phyloP scores from a whole-genome alignment of 169 alveolate genomes.

The Perkinsus olseni region DNA sequence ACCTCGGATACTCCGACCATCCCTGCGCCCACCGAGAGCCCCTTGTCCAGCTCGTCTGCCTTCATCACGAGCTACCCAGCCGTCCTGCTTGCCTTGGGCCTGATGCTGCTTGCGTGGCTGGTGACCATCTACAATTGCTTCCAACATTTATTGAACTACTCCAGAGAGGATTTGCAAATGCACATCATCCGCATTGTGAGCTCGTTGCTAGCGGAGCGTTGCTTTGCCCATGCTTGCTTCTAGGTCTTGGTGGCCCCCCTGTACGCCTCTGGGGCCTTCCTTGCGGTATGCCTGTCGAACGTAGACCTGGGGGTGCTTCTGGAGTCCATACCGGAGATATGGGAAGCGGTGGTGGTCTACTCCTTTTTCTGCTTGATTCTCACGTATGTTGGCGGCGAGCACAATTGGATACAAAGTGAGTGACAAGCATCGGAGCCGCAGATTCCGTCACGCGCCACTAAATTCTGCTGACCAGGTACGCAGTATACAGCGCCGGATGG shows the following conservation, averaged over 20 bases:
- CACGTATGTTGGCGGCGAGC: not conserved
- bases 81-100: not conserved
- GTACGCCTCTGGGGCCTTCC: not conserved
- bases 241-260: not conserved
- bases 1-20: not conserved
- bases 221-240: not conserved
- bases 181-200: not conserved
- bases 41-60: not conserved
- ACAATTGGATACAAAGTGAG: not conserved
- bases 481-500: not conserved
- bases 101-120: not conserved
- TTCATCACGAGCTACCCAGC: not conserved
- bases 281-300: not conserved
- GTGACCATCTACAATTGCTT: not conserved
- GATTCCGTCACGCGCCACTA: not conserved
- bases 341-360: constrained; percentile 7
- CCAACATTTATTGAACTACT: not conserved
- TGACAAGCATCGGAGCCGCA: too few relatives aligned
- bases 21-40: not conserved
- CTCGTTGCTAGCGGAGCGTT: not conserved
- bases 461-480: not conserved
- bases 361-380: not conserved
- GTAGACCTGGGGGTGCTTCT: not conserved
- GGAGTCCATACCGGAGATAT: not conserved
- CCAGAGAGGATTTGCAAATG: not conserved